These are phyloP conservation scores for Carex scoparia DNA, from an alignment of 176 grass and related monocot genomes.

Conservation along the genomic window DNA sequence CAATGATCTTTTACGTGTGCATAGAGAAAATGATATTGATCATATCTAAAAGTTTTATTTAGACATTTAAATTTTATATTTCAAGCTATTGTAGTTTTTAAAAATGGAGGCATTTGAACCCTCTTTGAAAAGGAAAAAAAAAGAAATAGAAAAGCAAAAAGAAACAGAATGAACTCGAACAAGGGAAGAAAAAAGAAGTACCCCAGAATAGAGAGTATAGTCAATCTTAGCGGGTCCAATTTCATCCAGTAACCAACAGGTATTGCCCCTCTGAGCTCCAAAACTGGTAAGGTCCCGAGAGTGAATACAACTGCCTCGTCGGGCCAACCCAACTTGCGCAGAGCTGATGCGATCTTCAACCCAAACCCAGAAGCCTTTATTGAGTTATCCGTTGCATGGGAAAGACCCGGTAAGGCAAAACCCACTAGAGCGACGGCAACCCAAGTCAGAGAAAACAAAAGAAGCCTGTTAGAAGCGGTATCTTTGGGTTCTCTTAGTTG, in stretches of 20 bases:
- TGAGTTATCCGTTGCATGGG: constrained; percentile 42
- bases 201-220: constrained; percentile 73
- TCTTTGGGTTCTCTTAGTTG: background rate
- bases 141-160: background rate
- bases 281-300: constrained; percentile 69
- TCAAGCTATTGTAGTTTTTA: no score
- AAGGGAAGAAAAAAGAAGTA: constrained; percentile 13
- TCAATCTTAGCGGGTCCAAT: constrained; percentile 64
- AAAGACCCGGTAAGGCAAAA: constrained; percentile 8
- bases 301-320: constrained; percentile 81
- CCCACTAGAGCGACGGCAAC: constrained; percentile 12
- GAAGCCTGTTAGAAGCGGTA: background rate
- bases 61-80: no score
- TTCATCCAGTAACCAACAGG: constrained; percentile 92
- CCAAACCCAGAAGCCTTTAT: constrained; percentile 77
- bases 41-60: no score
- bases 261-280: constrained; percentile 87
- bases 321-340: constrained; percentile 72
- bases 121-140: background rate
- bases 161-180: background rate
- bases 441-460: constrained; percentile 24
- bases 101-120: no score
- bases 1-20: no score
- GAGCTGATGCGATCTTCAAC: constrained; percentile 53
- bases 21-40: no score